phyloP scores from a whole-genome alignment of 164 flowering plant species.

The Dillenia turbinata region DNA sequence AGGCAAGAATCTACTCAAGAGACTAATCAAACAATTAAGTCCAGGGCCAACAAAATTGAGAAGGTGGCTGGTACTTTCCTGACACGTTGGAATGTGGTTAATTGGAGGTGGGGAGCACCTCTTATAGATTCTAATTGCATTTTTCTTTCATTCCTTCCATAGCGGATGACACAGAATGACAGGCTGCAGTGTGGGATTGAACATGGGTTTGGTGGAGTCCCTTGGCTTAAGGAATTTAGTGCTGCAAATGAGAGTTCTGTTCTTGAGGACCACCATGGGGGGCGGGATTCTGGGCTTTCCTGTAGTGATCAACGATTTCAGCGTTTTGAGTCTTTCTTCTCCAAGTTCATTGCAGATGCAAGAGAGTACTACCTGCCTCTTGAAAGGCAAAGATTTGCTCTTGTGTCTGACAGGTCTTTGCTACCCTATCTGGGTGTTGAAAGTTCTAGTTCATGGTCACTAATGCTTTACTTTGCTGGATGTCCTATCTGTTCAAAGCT shows the following conservation, averaged over 20 bases:
- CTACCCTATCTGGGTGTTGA: constrained; percentile 51
- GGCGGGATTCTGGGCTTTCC: constrained; percentile 18
- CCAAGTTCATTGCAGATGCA: constrained; percentile 41
- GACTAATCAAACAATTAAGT: constrained; percentile 21
- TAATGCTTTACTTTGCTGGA: constrained; percentile 46
- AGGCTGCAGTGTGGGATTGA: constrained; percentile 43
- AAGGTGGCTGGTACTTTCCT: constrained; percentile 68
- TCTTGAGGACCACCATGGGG: constrained; percentile 16
- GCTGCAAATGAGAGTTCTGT: constrained; percentile 31
- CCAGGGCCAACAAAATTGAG: constrained; percentile 32
- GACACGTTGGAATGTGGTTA: constrained; percentile 14
- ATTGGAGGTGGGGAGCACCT: constrained; percentile 6
- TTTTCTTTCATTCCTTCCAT: constrained; percentile 22
- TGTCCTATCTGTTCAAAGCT: constrained; percentile 67
- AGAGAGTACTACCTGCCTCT: constrained; percentile 73
- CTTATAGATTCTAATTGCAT: constrained; percentile 10
- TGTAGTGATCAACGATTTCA: constrained; percentile 55
- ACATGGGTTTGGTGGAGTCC: constrained; percentile 32
- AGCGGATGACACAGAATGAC: constrained; percentile 39
- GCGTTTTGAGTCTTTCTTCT: constrained; percentile 52
- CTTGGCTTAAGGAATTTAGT: constrained; percentile 45
- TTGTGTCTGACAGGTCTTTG: constrained; percentile 57
- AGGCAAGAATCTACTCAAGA: constrained; percentile 20
- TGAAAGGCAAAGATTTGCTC: constrained; percentile 70
- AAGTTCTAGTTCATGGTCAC: constrained; percentile 53